phyloP scores from a whole-genome alignment of 2,329 filamentous ascomycete genomes.

The Teratosphaeria destructans region DNA sequence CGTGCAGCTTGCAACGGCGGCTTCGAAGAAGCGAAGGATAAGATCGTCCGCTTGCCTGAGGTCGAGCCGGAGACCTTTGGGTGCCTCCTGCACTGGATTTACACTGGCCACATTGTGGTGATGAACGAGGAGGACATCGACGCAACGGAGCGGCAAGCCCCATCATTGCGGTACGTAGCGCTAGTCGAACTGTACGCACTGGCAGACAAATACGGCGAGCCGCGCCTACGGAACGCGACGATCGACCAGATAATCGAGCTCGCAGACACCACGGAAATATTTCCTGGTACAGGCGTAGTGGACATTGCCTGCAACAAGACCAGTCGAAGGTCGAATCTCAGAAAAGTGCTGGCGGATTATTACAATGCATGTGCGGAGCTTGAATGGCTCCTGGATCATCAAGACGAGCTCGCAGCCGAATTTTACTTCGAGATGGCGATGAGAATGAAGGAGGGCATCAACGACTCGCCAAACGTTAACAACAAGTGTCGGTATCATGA shows the following conservation, averaged over 20 bases:
- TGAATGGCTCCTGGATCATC: neutral
- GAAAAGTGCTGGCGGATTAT: neutral
- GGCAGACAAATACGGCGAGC: neutral
- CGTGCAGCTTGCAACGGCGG: conserved; percentile 2
- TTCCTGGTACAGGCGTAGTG: neutral
- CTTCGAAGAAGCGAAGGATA: conserved; percentile 7
- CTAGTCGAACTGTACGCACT: neutral
- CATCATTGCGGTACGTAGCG: neutral
- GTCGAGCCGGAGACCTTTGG: conserved; percentile 1
- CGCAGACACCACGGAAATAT: neutral
- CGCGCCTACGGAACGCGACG: neutral
- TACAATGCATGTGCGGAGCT: neutral
- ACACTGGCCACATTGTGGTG: conserved; percentile 4
- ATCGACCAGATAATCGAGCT: neutral
- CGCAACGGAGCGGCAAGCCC: neutral
- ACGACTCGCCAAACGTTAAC: neutral
- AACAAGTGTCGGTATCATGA: conserved; percentile 1
- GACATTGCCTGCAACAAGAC: neutral
- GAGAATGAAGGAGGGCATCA: neutral
- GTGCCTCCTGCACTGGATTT: conserved; percentile 10
- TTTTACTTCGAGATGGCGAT: neutral
- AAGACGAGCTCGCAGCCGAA: neutral
- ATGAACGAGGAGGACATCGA: neutral
- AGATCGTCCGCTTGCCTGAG: conserved; percentile 4
- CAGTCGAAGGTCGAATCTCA: neutral